Evolutionary conservation across 768 basidiomycete species (phyloP).

Genomic region (Leccinum boreale): DNA sequence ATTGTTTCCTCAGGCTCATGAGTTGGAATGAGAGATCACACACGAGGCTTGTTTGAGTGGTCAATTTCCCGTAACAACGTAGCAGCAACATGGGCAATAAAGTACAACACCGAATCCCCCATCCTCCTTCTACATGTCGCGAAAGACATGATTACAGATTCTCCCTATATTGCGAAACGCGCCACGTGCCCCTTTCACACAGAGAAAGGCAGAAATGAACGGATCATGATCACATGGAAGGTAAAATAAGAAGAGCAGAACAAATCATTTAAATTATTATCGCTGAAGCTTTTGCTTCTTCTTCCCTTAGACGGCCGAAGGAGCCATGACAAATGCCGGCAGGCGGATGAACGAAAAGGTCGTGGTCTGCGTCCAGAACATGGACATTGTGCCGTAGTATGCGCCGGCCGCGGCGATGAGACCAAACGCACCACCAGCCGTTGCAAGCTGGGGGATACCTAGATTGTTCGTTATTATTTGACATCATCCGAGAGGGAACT

Average conservation of each 20-base stretch:
- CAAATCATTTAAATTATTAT: not conserved
- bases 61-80: not conserved
- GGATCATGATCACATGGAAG: not conserved
- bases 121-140: not conserved
- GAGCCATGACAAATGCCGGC: constrained; percentile 18
- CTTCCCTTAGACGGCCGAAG: constrained; percentile 11
- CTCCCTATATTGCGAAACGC: not conserved
- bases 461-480: not conserved
- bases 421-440: constrained; percentile 26
- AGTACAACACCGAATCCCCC: not conserved
- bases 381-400: constrained; percentile 27
- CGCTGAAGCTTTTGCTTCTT: not conserved
- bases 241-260: not conserved
- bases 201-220: not conserved
- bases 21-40: not conserved
- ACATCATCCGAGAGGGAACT: not conserved
- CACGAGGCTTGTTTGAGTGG: not conserved
- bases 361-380: constrained; percentile 30
- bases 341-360: constrained; percentile 26
- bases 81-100: not conserved
- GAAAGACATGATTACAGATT: not conserved
- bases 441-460: constrained; percentile 24
- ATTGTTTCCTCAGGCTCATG: not conserved
- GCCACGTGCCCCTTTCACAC: not conserved
- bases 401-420: constrained; percentile 27